phyloP scores from a whole-genome alignment of 2,329 filamentous ascomycete species.

The Leptodontidium sp. region DNA sequence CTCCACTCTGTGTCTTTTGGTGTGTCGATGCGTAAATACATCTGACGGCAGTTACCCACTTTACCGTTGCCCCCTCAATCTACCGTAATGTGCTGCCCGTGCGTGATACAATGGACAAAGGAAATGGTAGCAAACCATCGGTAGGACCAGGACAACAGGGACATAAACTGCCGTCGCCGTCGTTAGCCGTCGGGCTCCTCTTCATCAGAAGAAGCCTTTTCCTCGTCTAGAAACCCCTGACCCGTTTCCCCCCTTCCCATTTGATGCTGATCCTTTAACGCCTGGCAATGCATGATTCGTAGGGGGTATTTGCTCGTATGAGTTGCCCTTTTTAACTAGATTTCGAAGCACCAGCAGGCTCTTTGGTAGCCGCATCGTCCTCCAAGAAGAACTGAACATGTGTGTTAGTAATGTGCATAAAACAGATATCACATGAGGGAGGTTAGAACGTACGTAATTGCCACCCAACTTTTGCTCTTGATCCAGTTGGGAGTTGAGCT shows the following conservation, averaged over 20 bases:
- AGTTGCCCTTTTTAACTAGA: conserved; percentile 68
- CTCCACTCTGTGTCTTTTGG: conserved; percentile 19
- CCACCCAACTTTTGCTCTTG: conserved; percentile 95
- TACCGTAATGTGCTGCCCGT: conserved; percentile 32
- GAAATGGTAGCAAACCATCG: conserved; percentile 37
- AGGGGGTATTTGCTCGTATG: conserved; percentile 51
- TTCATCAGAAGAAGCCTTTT: conserved; percentile 69
- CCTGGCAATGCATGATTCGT: conserved; percentile 44
- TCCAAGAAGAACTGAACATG: conserved; percentile 89
- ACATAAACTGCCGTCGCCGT: conserved; percentile 65
- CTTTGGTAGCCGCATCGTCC: conserved; percentile 63
- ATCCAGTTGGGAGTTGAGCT: conserved; percentile 92
- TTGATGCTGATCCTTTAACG: conserved; percentile 45
- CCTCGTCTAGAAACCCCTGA: conserved; percentile 53
- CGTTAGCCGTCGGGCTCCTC: conserved; percentile 71
- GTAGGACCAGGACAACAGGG: conserved; percentile 62
- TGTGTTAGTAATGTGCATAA: conserved; percentile 24
- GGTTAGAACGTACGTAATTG: conserved; percentile 77
- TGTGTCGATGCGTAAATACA: conserved; percentile 31
- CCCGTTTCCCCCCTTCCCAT: conserved; percentile 42
- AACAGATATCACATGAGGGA: not conserved
- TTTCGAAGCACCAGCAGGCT: conserved; percentile 16
- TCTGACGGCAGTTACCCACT: conserved; percentile 67
- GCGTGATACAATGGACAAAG: conserved; percentile 28
- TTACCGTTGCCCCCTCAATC: conserved; percentile 64